Conservation (phyloP, 2,329 filamentous ascomycete species). For the Bipolaris bicolor region DNA sequence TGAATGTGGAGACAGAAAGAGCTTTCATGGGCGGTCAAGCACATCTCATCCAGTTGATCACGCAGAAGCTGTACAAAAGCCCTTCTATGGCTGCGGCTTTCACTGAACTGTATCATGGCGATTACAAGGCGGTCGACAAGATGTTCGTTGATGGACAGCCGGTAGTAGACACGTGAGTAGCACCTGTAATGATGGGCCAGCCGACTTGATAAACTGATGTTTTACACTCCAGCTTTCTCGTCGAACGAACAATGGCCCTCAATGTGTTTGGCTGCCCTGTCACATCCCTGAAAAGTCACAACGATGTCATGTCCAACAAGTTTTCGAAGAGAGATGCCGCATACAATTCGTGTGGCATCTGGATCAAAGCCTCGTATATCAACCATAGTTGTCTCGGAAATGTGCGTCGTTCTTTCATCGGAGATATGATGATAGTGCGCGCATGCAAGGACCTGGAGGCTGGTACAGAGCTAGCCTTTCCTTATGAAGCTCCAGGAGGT, state of each 20-base stretch:
- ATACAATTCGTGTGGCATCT: constrained; percentile 44
- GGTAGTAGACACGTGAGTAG: constrained; percentile 52
- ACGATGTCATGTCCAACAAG: constrained; percentile 7
- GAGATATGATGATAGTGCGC: constrained; percentile 49
- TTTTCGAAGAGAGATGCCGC: neutral
- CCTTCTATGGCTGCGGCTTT: constrained; percentile 46
- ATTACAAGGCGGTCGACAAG: constrained; percentile 45
- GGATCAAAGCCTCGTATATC: constrained; percentile 50
- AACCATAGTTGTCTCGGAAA: constrained; percentile 54
- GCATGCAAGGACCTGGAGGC: constrained; percentile 44
- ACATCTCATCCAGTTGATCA: constrained; percentile 49
- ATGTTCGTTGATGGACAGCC: constrained; percentile 44
- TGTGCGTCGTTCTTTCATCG: constrained; percentile 46
- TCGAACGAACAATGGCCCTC: constrained; percentile 51
- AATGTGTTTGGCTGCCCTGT: constrained; percentile 54
- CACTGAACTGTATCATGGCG: constrained; percentile 45
- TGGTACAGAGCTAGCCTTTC: constrained; percentile 25
- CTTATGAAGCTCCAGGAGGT: constrained; percentile 12
- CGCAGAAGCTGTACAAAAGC: constrained; percentile 57
- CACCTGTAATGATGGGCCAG: neutral
- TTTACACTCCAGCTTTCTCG: constrained; percentile 48
- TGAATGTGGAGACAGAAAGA: constrained; percentile 47
- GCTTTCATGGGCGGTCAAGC: constrained; percentile 49
- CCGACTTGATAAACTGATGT: neutral
- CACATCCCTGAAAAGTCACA: constrained; percentile 22